Base-by-base conservation (phyloP, 2,329 filamentous ascomycete genomes). In the Chrysoporthe austroafricana region DNA sequence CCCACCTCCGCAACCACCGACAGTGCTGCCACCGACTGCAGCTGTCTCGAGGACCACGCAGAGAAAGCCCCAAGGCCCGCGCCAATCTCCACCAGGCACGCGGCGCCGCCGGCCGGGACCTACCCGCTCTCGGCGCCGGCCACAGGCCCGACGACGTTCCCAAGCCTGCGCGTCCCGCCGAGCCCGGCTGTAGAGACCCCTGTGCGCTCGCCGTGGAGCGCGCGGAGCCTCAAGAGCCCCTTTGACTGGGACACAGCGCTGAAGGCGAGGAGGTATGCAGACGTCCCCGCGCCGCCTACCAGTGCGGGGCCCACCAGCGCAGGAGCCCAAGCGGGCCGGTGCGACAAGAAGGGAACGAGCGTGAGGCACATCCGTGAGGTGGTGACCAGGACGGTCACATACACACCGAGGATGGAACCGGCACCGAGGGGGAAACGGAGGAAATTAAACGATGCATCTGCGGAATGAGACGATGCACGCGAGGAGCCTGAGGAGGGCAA, bases 381-480 rank as follows among this genome's bases (percentile, higher is more conserved):
- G 4, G 92, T 97, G 64, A 97, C 94, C n/a, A 87, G 94, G 73
- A 97, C 94, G 18, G 92, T 97, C 69, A 97, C 93, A 52, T 97
- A 96, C 79, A 97, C 92, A 77, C 91, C 89, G 70, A 85, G 90
- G 72, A 92, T 98, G 82, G 92, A 94, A 72, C 92, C 94, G 34
- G 93, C 94, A 48, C 95, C 94, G 8, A 94, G 94, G 79, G 94
- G 94, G 71, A 98, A 97, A 86, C 89, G 94, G 81, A 90, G 94
- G 82, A 96, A 83, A 78, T 84, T 61, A 83, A 85, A 71, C 83
- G 71, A 71, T 52, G 43, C 64, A 56, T 26, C 62, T 44, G 50
- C 48, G 32, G 50, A 59, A 7, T 58, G 34, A 62, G 42, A 46
- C n/a, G n/a, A 6, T 11, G 39, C 43, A 32, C 16, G 14, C 43